Evolutionary conservation across 179 eudicot genomes (phyloP).

Genomic region (Monotropa hypopitys): DNA sequence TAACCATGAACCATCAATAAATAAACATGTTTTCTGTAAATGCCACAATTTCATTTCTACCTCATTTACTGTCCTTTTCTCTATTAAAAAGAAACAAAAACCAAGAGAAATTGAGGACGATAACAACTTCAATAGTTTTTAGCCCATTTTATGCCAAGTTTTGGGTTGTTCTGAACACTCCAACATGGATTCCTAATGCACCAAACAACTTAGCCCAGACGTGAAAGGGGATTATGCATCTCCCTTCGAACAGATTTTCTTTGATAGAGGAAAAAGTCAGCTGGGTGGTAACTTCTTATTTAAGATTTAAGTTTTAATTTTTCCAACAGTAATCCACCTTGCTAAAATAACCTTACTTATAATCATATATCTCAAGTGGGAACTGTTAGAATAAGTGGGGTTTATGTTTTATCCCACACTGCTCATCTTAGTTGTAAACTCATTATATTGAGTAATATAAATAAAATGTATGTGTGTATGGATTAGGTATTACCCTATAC

Average conservation of each 20-base stretch:
- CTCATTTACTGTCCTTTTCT: not conserved
- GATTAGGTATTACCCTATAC: too few species aligned
- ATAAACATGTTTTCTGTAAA: not conserved
- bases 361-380: not conserved
- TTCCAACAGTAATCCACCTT: not conserved
- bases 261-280: not conserved
- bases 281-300: not conserved
- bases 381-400: too few species aligned
- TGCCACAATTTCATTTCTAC: not conserved
- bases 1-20: not conserved
- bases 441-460: too few species aligned
- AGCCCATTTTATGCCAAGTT: not conserved
- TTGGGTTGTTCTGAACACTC: not conserved
- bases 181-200: not conserved
- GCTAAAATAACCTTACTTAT: not conserved
- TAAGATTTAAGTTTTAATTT: not conserved
- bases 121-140: not conserved
- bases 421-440: too few species aligned
- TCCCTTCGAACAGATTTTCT: not conserved
- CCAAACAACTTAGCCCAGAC: not conserved
- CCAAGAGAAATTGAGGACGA: not conserved
- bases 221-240: not conserved
- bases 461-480: too few species aligned
- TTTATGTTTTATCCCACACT: too few species aligned
- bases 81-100: not conserved